phyloP scores from a whole-genome alignment of 345 rosid genomes.

The Eucalyptus leucophloia region DNA sequence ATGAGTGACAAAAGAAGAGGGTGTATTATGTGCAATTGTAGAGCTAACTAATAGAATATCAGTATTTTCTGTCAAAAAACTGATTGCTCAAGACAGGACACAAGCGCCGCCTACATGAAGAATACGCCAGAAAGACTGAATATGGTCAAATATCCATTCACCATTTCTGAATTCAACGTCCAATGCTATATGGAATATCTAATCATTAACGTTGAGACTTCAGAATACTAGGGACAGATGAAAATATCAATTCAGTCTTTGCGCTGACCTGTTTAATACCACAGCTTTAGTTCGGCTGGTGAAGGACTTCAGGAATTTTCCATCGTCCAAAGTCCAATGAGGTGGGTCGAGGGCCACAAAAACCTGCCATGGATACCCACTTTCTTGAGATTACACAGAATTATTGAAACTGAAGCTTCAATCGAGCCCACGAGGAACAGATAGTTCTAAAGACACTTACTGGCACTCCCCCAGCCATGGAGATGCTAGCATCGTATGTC shows the following conservation, averaged over 20 bases:
- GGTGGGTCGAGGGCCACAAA: conserved; percentile 50
- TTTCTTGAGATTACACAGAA: background rate
- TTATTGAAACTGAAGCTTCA: background rate
- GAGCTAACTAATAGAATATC: background rate
- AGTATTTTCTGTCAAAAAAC: background rate
- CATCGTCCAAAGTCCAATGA: conserved; percentile 29
- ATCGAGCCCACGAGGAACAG: background rate
- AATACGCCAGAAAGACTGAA: background rate
- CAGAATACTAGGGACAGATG: background rate
- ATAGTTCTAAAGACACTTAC: conserved; percentile 5
- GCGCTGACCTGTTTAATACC: conserved; percentile 33
- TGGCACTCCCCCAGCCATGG: conserved; percentile 46
- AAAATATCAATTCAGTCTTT: background rate
- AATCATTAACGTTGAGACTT: background rate
- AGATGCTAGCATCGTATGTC: conserved; percentile 36
- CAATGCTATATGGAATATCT: background rate
- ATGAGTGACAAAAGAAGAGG: background rate
- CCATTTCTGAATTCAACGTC: background rate
- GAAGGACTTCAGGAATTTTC: conserved; percentile 28
- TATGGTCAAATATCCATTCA: background rate
- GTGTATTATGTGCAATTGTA: background rate
- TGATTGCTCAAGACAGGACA: background rate
- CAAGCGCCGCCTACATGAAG: background rate
- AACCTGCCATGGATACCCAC: conserved; percentile 6
- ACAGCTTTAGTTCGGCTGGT: conserved; percentile 35